Conservation (phyloP, 768 basidiomycete genomes). For the Termitomyces sp. region DNA sequence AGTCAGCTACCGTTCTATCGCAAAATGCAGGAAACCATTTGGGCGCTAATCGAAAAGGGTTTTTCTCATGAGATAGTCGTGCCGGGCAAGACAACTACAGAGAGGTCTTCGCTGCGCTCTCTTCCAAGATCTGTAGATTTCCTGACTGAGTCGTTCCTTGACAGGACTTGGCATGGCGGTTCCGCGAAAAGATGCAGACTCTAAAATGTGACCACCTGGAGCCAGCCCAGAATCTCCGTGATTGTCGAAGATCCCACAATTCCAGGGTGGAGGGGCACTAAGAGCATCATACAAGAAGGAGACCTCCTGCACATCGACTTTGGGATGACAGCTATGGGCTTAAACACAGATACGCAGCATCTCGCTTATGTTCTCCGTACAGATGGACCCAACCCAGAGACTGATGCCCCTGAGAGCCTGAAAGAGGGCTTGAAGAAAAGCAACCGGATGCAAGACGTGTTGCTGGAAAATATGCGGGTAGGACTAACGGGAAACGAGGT, state of each 20-base stretch:
- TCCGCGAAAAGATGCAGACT: slow-evolving; percentile 43
- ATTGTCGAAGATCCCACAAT: slow-evolving; percentile 32
- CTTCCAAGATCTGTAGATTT: not conserved
- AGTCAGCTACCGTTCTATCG: slow-evolving; percentile 39
- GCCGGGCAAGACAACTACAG: slow-evolving; percentile 39
- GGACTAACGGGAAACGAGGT: slow-evolving; percentile 44
- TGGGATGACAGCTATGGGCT: slow-evolving; percentile 46
- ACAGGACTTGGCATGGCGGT: slow-evolving; percentile 51
- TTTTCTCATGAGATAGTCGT: slow-evolving; percentile 37
- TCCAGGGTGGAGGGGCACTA: slow-evolving; percentile 36
- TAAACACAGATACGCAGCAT: slow-evolving; percentile 54
- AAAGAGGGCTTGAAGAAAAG: slow-evolving; percentile 37
- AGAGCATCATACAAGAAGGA: slow-evolving; percentile 35
- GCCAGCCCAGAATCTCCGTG: slow-evolving; percentile 45
- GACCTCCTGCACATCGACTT: slow-evolving; percentile 52
- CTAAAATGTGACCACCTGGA: slow-evolving; percentile 46
- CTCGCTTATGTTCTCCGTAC: slow-evolving; percentile 47
- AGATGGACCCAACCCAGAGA: slow-evolving; percentile 26
- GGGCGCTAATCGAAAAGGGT: slow-evolving; percentile 49
- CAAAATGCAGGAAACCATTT: slow-evolving; percentile 41
- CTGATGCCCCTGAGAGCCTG: slow-evolving; percentile 34
- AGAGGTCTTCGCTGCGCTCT: slow-evolving; percentile 20
- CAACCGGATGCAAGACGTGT: slow-evolving; percentile 49
- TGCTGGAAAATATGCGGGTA: slow-evolving; percentile 35
- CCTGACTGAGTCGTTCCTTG: not conserved